Base-by-base conservation (phyloP, 2,329 filamentous ascomycete species). In the Aphanocladium album region DNA sequence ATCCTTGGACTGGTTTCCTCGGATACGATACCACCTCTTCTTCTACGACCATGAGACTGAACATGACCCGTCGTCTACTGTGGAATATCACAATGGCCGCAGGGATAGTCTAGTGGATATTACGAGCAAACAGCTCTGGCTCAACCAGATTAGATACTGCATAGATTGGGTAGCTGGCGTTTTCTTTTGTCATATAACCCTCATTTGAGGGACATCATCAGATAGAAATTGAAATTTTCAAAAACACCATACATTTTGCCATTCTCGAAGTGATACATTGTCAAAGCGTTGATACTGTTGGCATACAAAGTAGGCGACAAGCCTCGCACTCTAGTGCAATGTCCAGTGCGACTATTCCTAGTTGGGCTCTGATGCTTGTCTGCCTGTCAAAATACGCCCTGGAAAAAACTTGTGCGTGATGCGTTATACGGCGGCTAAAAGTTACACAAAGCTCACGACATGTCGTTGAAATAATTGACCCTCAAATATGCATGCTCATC, bases 21-120 rank as follows among this genome's bases (percentile, higher is more conserved):
- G 53, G 47, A 57, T 57, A 61, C 39, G 60, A 61, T 61, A 61
- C 60, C 60, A 61, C 60, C 53, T 61, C 46, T 52, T 57, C 5
- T 55, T 57, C 46, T 37, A 61, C 60, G 53, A 52, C 52, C 52
- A 61, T 53, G 52, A 53, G 46, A 47, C 60, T 57, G 19, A 30
- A 14, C 41, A 25, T n/a, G 9, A 17, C 21, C 16, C 27, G 53
- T n/a, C n/a, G 33, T 21, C 33, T 37, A 14, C 37, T 52, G 33
- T 39, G 39, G 35, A 8, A 14, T n/a, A 37, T 39, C 21, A 46
- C 33, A 49, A 3, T 33, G n/a, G 57, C 2, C 30, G 14, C 43
- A 23, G 51, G 35, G 23, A 25, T 35, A 60, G 43, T 54, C 23
- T 50, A 57, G 39, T 60, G 57, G 57, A 54, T 46, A 50, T 57